Evolutionary conservation across 2,329 filamentous ascomycete genomes (phyloP).

Genomic region (Penicillium sp.): DNA sequence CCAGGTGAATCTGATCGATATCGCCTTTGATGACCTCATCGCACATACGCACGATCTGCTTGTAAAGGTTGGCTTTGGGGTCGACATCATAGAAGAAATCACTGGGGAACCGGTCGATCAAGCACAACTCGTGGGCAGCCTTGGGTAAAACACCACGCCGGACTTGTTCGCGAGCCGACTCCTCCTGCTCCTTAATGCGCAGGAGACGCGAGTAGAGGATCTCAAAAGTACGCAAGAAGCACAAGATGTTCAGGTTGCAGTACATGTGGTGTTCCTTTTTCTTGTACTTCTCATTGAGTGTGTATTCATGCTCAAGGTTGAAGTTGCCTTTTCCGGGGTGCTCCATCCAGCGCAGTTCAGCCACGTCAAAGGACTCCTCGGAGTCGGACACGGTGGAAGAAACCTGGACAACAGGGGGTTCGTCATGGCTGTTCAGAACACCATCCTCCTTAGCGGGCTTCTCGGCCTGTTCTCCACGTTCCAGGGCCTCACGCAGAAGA

Average conservation of each 20-base stretch:
- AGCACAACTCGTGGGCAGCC: slow-evolving; percentile 77
- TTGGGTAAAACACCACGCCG: slow-evolving; percentile 70
- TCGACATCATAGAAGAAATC: slow-evolving; percentile 71
- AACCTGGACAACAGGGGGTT: slow-evolving; percentile 69
- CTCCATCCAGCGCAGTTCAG: slow-evolving; percentile 58
- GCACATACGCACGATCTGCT: slow-evolving; percentile 77
- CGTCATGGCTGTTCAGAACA: slow-evolving; percentile 77
- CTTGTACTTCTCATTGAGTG: slow-evolving; percentile 73
- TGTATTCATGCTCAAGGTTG: slow-evolving; percentile 63
- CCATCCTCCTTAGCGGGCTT: slow-evolving; percentile 78
- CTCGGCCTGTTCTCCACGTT: slow-evolving; percentile 62
- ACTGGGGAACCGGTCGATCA: slow-evolving; percentile 70
- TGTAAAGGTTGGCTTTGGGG: slow-evolving; percentile 72
- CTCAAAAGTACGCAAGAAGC: slow-evolving; percentile 92
- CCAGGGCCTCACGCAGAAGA: slow-evolving; percentile 80
- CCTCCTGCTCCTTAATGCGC: slow-evolving; percentile 76
- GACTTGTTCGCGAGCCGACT: slow-evolving; percentile 70
- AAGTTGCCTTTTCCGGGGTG: slow-evolving; percentile 56
- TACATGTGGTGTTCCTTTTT: slow-evolving; percentile 86
- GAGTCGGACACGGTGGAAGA: slow-evolving; percentile 43
- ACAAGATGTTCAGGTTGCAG: slow-evolving; percentile 84
- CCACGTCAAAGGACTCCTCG: slow-evolving; percentile 55
- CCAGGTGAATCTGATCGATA: slow-evolving; percentile 76
- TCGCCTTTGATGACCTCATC: slow-evolving; percentile 82
- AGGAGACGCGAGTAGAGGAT: slow-evolving; percentile 82